Evolutionary conservation across 2,329 filamentous ascomycete species (phyloP), one percentile per base, ranked within the genome.

Genomic region (Trichoderma brevicompactum): DNA sequence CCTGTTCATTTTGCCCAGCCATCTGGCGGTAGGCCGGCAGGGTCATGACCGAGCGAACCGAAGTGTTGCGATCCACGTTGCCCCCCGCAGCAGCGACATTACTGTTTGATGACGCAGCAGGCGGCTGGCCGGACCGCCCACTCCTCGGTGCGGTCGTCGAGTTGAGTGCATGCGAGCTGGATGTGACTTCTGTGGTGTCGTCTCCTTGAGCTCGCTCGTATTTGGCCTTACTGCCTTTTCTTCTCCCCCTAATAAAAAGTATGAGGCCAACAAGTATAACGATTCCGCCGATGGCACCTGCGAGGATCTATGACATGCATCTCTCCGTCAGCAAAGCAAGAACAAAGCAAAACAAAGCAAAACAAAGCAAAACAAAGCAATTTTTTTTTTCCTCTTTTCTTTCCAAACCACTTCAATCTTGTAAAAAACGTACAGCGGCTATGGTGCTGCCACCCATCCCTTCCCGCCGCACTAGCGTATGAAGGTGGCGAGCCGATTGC

Each of bases 11-110:
- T 19, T 91, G 89, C 56, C 87, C 83, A 0, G 92, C 87, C 34
- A 87, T 87, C 15, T 84, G 85, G 2, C 90, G 89, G 76, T 99
- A 99, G 0, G 91, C 86, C 0, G 95, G 95, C 2, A 99, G 80
- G 0, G 95, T 98, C 85, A 97, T 95, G 64, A 98, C 88, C n/a
- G 92, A 96, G 64, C 94, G 89, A 52, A 98, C 84, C 8, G 92
- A 96, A 1, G 92, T 93, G 72, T 94, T 90, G 38, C 94, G 87
- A 74, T 94, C 91, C 12, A 97, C 87, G 1, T 75, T 78, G 66
- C 76, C 76, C 8, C 69, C 71, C 41, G 75, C 62, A 70, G 75
- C 63, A 70, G 73, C 70, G 65, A 71, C 68, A 32, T 69, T 70
- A 41, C 64, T 52, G 46, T 64, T 48, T 40, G 41, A 46, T 32